phyloP scores from a whole-genome alignment of 768 basidiomycete species.

The Trametes maxima region DNA sequence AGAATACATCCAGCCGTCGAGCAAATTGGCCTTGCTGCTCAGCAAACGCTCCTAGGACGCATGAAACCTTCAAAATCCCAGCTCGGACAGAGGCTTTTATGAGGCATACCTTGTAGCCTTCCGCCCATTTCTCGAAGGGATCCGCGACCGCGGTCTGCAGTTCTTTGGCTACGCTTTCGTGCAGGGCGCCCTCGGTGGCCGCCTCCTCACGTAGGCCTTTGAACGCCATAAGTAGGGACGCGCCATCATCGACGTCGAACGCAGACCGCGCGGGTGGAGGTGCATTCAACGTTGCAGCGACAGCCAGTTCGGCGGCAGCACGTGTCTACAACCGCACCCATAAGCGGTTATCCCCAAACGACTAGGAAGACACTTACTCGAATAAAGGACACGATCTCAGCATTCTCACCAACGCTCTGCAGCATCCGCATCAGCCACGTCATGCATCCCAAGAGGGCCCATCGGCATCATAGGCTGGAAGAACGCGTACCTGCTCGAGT shows the following conservation, averaged over 20 bases:
- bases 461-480: slow-evolving; percentile 3
- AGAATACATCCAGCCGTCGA: slow-evolving; percentile 67
- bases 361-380: slow-evolving; percentile 50
- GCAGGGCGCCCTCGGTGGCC: slow-evolving; percentile 68
- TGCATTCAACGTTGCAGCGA: slow-evolving; percentile 59
- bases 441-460: slow-evolving; percentile 6
- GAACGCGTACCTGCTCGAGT: slow-evolving; percentile 67
- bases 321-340: slow-evolving; percentile 55
- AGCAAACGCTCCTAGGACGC: slow-evolving; percentile 57
- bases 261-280: slow-evolving; percentile 58
- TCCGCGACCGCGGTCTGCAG: slow-evolving; percentile 74
- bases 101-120: slow-evolving; percentile 61
- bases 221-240: slow-evolving; percentile 78
- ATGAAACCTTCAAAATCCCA: background rate
- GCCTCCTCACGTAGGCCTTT: slow-evolving; percentile 80
- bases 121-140: slow-evolving; percentile 82
- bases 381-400: slow-evolving; percentile 82
- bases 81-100: background rate
- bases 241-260: slow-evolving; percentile 82
- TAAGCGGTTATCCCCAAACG: background rate
- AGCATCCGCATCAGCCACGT: slow-evolving; percentile 18
- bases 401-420: slow-evolving; percentile 82
- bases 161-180: slow-evolving; percentile 72
- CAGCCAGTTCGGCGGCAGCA: slow-evolving; percentile 64
- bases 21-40: slow-evolving; percentile 48